Evolutionary conservation across 1,284 basidiomycete species (phyloP), one percentile per base, ranked within the genome.

Genomic region (Cryptococcus sp.): DNA sequence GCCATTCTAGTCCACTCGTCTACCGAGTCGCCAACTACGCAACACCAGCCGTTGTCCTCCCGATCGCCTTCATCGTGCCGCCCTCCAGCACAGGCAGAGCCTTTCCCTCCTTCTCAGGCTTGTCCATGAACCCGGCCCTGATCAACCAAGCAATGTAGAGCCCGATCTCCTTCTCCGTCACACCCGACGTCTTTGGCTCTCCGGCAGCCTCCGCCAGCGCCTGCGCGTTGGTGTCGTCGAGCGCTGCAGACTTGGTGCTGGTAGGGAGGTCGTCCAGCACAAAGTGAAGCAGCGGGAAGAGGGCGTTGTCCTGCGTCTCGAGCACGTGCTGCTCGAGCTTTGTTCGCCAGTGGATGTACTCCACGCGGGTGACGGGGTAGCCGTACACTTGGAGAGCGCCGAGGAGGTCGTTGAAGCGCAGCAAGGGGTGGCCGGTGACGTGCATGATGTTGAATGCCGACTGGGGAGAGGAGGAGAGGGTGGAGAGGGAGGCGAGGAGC

Each of bases 211-310:
- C 71, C 28, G 91, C 78, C 47, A 98, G 76, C 4, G 82, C 80
- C 46, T 80, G 78, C 12, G 93, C 94, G 73, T 96, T 95, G 16
- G 81, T 73, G 73, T 98, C 92, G 72, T 96, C 90, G 45, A 98
- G 80, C 69, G 91, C 89, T 2, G 96, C 90, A 2, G 91, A 86
- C 79, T 96, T 97, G 50, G 95, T 98, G 71, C 88, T 91, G 21
- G 94, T 96, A 3, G 96, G 96, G 42, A 99, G 81, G 76, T 98
- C 96, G 73, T 98, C 95, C 20, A 98, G 80, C 20, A 98, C 96
- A 69, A 97, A 98, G 78, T 98, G 94, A 23, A 98, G 82, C 12
- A 99, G 80, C 3, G 96, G 96, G 84, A 97, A 98, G 43, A 99
- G 82, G 2, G 96, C 96, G 66, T 98, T 98, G 77, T 97, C 93